phyloP scores from a whole-genome alignment of 371 early-diverging fungal genomes.

The Mortierella sp. region DNA sequence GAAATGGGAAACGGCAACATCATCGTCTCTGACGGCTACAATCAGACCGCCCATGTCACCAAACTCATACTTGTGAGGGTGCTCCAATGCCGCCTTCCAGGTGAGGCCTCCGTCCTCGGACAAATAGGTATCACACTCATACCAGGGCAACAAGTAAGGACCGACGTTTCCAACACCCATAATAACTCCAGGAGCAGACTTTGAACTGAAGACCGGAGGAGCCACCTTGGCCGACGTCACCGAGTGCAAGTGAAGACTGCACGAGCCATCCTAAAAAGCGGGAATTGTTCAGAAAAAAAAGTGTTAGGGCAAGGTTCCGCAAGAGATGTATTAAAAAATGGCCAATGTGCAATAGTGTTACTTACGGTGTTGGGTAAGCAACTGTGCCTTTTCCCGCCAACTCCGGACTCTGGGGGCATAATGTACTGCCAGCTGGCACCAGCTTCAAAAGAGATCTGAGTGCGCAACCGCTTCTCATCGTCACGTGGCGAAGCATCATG shows the following conservation, averaged over 20 bases:
- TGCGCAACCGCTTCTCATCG: constrained; percentile 71
- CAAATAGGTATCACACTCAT: constrained; percentile 86
- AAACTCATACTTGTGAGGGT: constrained; percentile 91
- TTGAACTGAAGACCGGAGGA: constrained; percentile 81
- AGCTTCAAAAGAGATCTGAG: constrained; percentile 92
- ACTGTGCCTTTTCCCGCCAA: constrained; percentile 52
- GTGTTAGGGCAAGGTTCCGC: background rate
- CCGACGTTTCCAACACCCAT: constrained; percentile 96
- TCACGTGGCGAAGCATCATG: constrained; percentile 63
- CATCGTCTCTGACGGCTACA: constrained; percentile 78
- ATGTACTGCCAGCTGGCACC: constrained; percentile 84
- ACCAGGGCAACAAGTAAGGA: constrained; percentile 71
- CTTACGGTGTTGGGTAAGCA: constrained; percentile 58
- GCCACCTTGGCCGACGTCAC: constrained; percentile 75
- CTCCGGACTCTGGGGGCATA: constrained; percentile 61
- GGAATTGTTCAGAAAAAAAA: background rate
- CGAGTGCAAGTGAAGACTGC: constrained; percentile 90
- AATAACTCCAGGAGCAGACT: constrained; percentile 86
- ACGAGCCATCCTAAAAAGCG: constrained; percentile 57
- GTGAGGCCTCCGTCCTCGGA: constrained; percentile 88
- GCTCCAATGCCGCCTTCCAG: constrained; percentile 85
- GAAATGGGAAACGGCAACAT: constrained; percentile 76
- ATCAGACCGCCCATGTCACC: constrained; percentile 89
- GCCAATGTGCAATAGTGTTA: no score
- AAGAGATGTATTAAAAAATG: background rate